phyloP scores from a whole-genome alignment of 805 yeast genomes.

The Metschnikowia vanudenii region DNA sequence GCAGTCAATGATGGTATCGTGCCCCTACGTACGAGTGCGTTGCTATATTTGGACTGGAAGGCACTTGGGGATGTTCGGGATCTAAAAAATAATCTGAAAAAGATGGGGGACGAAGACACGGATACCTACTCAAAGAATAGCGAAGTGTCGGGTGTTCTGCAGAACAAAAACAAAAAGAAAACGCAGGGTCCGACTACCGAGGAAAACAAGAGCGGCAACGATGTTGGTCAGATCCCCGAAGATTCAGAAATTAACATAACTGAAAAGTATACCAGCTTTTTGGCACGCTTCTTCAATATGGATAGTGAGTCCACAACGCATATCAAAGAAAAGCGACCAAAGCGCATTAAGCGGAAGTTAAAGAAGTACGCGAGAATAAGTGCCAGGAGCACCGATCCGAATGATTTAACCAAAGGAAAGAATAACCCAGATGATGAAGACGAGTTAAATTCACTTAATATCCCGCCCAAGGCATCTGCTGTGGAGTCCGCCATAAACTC shows the following conservation, averaged over 20 bases:
- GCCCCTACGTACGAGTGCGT: constrained; percentile 43
- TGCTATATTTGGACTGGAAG: constrained; percentile 42
- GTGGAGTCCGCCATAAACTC: constrained; percentile 43
- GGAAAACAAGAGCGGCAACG: constrained; percentile 11
- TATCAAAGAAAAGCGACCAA: constrained; percentile 9
- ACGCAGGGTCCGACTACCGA: constrained; percentile 5
- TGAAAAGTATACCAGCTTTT: constrained; percentile 16
- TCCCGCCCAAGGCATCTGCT: constrained; percentile 47
- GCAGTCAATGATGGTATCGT: constrained; percentile 47
- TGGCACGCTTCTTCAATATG: constrained; percentile 15
- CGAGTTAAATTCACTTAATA: constrained; percentile 26
- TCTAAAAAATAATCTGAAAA: constrained; percentile 18
- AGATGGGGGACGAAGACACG: constrained; percentile 3
- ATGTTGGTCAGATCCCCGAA: constrained; percentile 36
- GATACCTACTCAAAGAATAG: neutral
- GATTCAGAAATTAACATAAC: constrained; percentile 16
- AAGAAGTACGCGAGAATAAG: constrained; percentile 18
- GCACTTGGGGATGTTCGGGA: constrained; percentile 41
- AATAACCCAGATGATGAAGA: constrained; percentile 3
- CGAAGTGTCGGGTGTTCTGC: neutral
- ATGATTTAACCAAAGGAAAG: constrained; percentile 4
- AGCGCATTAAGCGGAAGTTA: constrained; percentile 11
- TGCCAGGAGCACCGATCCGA: constrained; percentile 21
- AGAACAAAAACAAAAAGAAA: neutral
- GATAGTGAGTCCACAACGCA: constrained; percentile 8